Conservation (phyloP, 2,329 filamentous ascomycete species). For the Lasiodiplodia gonubiensis region DNA sequence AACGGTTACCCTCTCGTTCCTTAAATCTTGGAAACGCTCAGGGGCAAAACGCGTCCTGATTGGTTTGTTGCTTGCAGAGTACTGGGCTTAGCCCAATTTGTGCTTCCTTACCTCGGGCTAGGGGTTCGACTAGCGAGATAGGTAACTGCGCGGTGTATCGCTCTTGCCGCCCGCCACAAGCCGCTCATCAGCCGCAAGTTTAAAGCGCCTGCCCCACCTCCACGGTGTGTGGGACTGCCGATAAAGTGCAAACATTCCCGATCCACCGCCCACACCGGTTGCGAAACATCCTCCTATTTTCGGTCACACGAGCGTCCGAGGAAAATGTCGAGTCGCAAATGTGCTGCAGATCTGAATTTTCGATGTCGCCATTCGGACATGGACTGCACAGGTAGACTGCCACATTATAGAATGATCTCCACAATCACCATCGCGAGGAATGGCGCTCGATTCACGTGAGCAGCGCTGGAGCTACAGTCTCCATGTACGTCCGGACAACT, state of each 20-base stretch:
- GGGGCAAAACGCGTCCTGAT: neutral
- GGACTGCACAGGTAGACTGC: neutral
- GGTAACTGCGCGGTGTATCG: slow-evolving; percentile 1
- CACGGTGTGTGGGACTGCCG: neutral
- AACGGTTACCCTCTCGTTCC: neutral
- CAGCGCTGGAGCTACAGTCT: too few relatives aligned
- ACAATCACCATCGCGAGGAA: too few relatives aligned
- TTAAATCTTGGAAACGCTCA: neutral
- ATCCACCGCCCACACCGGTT: neutral
- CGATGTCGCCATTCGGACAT: neutral
- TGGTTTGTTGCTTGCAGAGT: neutral
- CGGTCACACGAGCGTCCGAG: neutral
- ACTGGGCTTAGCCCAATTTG: neutral
- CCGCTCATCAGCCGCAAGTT: slow-evolving; percentile 6
- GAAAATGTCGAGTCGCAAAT: neutral
- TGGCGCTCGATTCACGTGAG: too few relatives aligned
- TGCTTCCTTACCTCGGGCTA: neutral
- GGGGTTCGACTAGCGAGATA: neutral
- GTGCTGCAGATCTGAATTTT: neutral
- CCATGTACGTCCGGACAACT: too few relatives aligned
- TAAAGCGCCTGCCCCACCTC: slow-evolving; percentile 7
- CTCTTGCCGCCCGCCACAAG: neutral
- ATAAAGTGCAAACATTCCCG: neutral
- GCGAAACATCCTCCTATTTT: neutral
- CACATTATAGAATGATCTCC: too few relatives aligned